Base-by-base conservation (phyloP, 2,329 filamentous ascomycete genomes). In the Calycina herbarum region DNA sequence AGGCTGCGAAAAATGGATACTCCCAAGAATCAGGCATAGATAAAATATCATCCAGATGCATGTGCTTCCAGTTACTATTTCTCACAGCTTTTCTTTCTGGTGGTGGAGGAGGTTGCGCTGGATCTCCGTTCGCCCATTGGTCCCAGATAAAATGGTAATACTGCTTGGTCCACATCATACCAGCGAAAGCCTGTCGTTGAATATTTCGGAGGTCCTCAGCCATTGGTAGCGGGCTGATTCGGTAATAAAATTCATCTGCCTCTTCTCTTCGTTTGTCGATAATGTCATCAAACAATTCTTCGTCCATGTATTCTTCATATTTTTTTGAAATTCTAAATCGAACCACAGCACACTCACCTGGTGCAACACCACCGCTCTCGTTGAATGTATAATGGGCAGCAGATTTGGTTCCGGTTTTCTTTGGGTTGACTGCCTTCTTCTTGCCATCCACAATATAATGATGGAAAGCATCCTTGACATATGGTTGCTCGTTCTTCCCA, bases 21-120 rank as follows among this genome's bases (percentile, higher is more conserved):
- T 98, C 94, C 94, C 94, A 98, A 0, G 94, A 97, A 77, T 98
- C 94, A 0, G 94, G 95, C 94, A 98, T 97, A 0, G 94, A 97
- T 40, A 98, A 78, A 68, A 98, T 93, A 76, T 98, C 94, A 71
- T 98, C 95, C 72, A 96, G 87, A 78, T 97, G 86, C 84, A 98
- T 88, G 78, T 98, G 94, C 75, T 91, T 96, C 95, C 95, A 98
- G 68, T 96, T 88, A 45, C 86, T 82, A 76, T 98, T 98, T 67
- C 94, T 88, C 64, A 98, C 85, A 2, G 86, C 83, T 77, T 95
- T 96, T 64, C 94, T 86, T 48, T 86, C 85, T 0, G 90, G 82
- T 0, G 94, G 94, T 31, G 95, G 95, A 38, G 94, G 91, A 56
- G 94, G 93, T 82, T 94, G 92, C 59, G 84, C 85, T 11, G 94